phyloP scores from a whole-genome alignment of 257 asterid species.

The Hygrophila difformis region DNA sequence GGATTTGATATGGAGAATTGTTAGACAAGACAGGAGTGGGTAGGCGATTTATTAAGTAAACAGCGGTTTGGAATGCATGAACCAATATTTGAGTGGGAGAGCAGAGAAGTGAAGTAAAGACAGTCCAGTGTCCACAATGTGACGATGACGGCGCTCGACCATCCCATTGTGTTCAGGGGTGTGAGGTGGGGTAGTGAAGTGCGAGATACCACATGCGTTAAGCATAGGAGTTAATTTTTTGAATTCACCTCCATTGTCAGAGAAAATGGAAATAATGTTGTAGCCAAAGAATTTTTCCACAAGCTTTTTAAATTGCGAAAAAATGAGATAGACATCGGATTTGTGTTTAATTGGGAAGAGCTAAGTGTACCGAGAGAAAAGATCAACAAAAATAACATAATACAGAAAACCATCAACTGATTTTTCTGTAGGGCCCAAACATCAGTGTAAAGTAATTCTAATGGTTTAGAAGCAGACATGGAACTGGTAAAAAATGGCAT shows the following conservation, averaged over 20 bases:
- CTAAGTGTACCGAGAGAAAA: conserved; percentile 11
- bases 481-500: no score
- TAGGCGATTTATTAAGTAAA: conserved; percentile 4
- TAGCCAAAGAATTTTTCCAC: no score
- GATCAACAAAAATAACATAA: conserved; percentile 12
- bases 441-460: no score
- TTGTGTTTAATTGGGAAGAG: conserved; percentile 2
- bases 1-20: neutral
- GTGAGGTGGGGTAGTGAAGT: conserved; percentile 14
- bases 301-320: no score
- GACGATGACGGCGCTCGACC: conserved; percentile 8
- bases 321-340: neutral
- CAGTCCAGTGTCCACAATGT: conserved; percentile 5
- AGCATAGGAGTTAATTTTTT: neutral
- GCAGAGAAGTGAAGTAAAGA: neutral
- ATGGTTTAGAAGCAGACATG: no score
- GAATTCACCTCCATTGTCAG: no score
- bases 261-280: no score
- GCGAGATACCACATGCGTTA: conserved; percentile 6
- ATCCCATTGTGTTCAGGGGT: conserved; percentile 18
- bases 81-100: neutral
- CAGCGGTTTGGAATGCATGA: neutral
- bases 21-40: neutral
- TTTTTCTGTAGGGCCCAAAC: neutral
- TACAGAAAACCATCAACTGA: conserved; percentile 3